Evolutionary conservation across 1,139 yeast genomes (phyloP).

Genomic region (Blastobotrys illinoisensis): DNA sequence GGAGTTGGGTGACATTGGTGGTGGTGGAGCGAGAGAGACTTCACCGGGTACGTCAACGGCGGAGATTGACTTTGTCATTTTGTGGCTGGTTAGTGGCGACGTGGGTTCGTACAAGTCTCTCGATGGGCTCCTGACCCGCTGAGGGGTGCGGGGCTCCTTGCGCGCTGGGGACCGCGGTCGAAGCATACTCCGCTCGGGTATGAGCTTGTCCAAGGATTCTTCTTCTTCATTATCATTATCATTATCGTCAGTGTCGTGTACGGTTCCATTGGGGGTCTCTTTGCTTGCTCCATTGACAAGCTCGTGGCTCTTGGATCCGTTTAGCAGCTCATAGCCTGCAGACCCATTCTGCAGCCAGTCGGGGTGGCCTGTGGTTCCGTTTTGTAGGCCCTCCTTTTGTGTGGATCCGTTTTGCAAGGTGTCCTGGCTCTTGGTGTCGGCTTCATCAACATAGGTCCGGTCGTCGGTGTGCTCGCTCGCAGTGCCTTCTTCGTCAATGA

Average conservation of each 20-base stretch:
- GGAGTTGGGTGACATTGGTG: neutral
- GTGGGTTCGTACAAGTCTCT: neutral
- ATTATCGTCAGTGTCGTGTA: neutral
- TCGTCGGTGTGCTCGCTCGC: neutral
- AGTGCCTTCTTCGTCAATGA: neutral
- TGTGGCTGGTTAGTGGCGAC: conserved; percentile 2
- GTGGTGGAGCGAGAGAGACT: neutral
- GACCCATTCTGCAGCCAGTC: no score
- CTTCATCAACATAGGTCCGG: no score
- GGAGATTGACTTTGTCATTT: neutral
- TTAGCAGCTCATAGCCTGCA: no score
- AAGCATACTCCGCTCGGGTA: conserved; percentile 21
- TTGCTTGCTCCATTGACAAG: no score
- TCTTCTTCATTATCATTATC: conserved; percentile 5
- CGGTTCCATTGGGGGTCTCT: neutral
- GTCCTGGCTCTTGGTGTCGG: no score
- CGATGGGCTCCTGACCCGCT: neutral
- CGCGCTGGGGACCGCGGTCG: conserved; percentile 18
- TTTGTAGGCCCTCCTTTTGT: no score
- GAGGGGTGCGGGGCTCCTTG: neutral
- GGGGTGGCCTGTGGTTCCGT: no score
- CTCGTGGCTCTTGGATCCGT: neutral
- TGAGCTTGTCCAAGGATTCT: conserved; percentile 9
- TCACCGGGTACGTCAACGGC: neutral
- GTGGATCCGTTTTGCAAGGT: no score